Percentiles rank a stretch among this genome's conserved stretches.
phyloP scores from a whole-genome alignment of 257 asterid genomes.

The Catharanthus roseus region DNA sequence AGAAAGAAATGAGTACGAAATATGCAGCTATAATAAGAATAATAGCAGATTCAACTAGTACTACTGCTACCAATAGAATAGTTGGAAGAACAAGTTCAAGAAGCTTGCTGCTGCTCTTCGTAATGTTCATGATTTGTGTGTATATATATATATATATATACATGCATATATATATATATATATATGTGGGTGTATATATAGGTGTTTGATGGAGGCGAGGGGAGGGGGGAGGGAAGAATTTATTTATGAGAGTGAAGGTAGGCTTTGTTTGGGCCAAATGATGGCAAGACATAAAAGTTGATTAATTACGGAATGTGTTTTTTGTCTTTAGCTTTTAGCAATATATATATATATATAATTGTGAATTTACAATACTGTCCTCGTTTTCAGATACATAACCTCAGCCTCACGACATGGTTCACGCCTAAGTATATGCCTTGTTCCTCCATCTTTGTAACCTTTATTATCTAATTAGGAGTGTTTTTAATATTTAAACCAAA shows the following conservation, averaged over 20 bases:
- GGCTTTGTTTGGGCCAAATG: constrained; percentile 10
- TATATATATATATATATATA: background rate
- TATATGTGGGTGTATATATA: background rate
- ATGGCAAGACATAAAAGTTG: constrained; percentile 19
- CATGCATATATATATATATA: background rate
- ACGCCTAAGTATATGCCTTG: constrained; percentile 20
- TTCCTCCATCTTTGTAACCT: too few species aligned
- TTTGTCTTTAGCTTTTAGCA: constrained; percentile 20
- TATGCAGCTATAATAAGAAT: background rate
- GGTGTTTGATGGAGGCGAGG: background rate
- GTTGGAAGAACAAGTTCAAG: background rate
- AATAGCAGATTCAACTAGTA: background rate
- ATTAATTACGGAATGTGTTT: constrained; percentile 14
- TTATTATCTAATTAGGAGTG: too few species aligned
- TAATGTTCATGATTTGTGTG: constrained; percentile 1
- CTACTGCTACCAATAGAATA: background rate
- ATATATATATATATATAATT: too few species aligned
- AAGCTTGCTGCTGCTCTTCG: background rate
- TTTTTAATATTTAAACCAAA: too few species aligned
- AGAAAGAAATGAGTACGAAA: background rate
- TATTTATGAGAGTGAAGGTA: too few species aligned
- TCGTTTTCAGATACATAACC: constrained; percentile 33
- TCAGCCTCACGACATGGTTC: constrained; percentile 33
- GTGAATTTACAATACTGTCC: constrained; percentile 10
- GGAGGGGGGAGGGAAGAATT: background rate